phyloP scores from a whole-genome alignment of 176 grass and related monocot species.

The Eragrostis nindensis region DNA sequence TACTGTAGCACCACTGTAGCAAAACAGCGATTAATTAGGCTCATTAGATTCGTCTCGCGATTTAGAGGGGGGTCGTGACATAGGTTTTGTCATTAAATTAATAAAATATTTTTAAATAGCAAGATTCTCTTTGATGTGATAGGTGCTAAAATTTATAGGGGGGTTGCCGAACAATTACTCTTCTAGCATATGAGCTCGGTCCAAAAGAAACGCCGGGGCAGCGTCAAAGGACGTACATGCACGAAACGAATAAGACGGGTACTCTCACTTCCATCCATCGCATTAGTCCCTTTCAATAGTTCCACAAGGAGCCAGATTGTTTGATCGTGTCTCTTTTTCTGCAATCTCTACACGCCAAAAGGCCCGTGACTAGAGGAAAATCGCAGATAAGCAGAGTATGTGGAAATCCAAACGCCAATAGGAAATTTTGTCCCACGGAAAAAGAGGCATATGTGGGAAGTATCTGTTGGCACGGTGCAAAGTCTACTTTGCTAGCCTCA shows the following conservation, averaged over 20 bases:
- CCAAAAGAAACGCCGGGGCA: background rate
- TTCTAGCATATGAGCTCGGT: background rate
- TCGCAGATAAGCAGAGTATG: background rate
- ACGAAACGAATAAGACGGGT: background rate
- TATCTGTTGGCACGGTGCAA: no score
- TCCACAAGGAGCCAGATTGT: background rate
- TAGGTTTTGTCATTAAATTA: no score
- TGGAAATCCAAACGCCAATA: background rate
- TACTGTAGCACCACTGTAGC: no score
- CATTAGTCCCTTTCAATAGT: background rate
- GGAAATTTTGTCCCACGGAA: background rate
- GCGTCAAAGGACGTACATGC: background rate
- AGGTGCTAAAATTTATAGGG: no score
- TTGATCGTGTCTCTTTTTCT: background rate
- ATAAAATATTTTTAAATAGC: no score
- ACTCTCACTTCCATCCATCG: background rate
- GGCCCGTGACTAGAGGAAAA: background rate
- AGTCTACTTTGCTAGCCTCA: no score
- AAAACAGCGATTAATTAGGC: no score
- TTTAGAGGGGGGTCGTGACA: no score
- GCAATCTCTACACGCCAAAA: slow-evolving; percentile 18
- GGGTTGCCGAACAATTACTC: no score
- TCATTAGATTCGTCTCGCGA: no score
- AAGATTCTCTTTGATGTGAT: no score
- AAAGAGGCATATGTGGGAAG: background rate